Conservation (phyloP, 306 rosid species). For the Vigna reflexopilosa region DNA sequence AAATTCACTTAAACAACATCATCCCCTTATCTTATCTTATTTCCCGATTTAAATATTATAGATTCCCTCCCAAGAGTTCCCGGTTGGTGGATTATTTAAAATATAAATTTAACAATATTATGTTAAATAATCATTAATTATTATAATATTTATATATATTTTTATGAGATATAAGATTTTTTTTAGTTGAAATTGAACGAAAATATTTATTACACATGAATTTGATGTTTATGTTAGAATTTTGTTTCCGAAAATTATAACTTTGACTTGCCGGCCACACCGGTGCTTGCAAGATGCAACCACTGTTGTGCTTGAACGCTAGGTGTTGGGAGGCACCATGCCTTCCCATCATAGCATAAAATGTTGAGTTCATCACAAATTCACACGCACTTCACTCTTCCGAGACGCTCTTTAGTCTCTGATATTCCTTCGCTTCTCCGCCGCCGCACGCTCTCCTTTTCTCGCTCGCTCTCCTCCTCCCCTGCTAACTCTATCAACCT, state of each 20-base stretch:
- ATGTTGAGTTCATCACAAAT: not conserved
- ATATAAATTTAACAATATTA: no score
- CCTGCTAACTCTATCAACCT: conserved; percentile 11
- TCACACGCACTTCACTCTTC: not conserved
- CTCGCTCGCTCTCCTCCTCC: not conserved
- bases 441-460: not conserved
- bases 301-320: not conserved
- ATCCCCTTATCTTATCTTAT: no score
- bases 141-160: no score
- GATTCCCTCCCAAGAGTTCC: no score
- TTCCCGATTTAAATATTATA: no score
- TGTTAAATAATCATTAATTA: no score
- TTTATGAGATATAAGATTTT: no score
- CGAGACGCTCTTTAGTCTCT: not conserved
- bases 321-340: not conserved
- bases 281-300: not conserved
- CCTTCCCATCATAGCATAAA: not conserved
- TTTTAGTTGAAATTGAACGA: no score
- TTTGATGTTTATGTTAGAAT: no score
- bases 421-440: not conserved
- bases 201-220: no score
- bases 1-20: no score
- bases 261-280: not conserved
- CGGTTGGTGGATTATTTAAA: no score
- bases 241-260: not conserved